Conservation (phyloP, 768 basidiomycete genomes). For the Lactarius vividus region DNA sequence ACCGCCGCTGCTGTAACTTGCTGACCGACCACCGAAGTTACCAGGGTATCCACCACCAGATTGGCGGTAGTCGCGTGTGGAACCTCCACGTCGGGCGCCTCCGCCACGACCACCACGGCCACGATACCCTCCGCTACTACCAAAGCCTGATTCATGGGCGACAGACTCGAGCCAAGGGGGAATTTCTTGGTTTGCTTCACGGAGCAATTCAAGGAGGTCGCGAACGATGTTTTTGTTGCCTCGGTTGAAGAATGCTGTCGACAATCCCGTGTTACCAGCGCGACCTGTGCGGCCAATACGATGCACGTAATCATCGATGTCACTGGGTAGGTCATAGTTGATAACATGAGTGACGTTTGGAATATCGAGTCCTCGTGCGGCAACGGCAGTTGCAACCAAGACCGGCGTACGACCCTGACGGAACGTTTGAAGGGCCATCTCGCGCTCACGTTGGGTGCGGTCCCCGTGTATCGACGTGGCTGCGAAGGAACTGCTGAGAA, state of each 20-base stretch:
- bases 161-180: conserved; percentile 89
- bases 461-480: conserved; percentile 99
- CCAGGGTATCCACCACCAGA: conserved; percentile 31
- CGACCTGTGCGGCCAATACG: conserved; percentile 98
- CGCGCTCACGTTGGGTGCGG: conserved; percentile 96
- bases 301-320: conserved; percentile 99
- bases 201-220: conserved; percentile 88
- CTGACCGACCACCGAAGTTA: conserved; percentile 35
- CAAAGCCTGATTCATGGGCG: conserved; percentile 76
- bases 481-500: conserved; percentile 74
- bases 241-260: conserved; percentile 95
- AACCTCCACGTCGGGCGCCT: conserved; percentile 59
- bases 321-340: conserved; percentile 96
- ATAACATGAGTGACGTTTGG: conserved; percentile 99
- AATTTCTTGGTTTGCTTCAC: conserved; percentile 95
- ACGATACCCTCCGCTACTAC: conserved; percentile 47
- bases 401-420: conserved; percentile 92
- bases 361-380: conserved; percentile 98
- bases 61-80: conserved; percentile 44
- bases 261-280: conserved; percentile 95
- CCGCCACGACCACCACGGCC: conserved; percentile 52
- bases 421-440: conserved; percentile 94
- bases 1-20: conserved; percentile 38
- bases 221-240: conserved; percentile 90
- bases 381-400: conserved; percentile 97